Percentiles rank a stretch among this genome's conserved stretches.
Conservation (phyloP, 106 monocot genomes). For the Chionographis japonica region DNA sequence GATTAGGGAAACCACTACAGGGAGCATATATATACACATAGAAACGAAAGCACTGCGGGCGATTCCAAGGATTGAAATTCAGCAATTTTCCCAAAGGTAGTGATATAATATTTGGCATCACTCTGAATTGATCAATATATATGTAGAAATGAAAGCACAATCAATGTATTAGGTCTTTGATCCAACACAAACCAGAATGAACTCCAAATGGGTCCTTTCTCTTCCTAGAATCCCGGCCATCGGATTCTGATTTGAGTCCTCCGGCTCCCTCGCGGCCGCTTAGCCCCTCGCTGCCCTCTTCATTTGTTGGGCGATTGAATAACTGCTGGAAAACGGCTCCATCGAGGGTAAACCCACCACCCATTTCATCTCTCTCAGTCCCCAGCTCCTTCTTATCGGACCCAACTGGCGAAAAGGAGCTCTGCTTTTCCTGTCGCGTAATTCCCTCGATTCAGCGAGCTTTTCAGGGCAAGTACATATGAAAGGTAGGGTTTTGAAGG, state of each 20-base stretch:
- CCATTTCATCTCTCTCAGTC: not conserved
- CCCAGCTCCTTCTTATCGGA: not conserved
- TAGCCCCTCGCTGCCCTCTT: not conserved
- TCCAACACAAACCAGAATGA: conserved; percentile 9
- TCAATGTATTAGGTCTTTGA: not conserved
- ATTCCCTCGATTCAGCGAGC: not conserved
- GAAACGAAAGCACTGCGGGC: too few relatives aligned
- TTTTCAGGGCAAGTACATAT: too few relatives aligned
- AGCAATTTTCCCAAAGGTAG: too few relatives aligned
- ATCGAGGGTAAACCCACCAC: conserved; percentile 1
- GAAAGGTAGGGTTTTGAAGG: too few relatives aligned
- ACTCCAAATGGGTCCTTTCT: not conserved
- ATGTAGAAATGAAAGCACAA: too few relatives aligned
- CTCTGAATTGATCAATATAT: too few relatives aligned
- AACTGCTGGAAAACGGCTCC: conserved; percentile 9
- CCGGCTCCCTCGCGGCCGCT: not conserved
- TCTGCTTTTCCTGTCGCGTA: conserved; percentile 12
- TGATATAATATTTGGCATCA: too few relatives aligned
- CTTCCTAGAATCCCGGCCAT: conserved; percentile 8
- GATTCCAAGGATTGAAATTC: too few relatives aligned
- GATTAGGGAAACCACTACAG: too few relatives aligned
- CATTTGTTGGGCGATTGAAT: not conserved
- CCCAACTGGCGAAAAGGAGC: conserved; percentile 7
- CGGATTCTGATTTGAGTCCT: not conserved
- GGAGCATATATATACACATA: too few relatives aligned